Conservation (phyloP, 225 moss, liverwort and hornwort species). For the Straminergon stramineum region DNA sequence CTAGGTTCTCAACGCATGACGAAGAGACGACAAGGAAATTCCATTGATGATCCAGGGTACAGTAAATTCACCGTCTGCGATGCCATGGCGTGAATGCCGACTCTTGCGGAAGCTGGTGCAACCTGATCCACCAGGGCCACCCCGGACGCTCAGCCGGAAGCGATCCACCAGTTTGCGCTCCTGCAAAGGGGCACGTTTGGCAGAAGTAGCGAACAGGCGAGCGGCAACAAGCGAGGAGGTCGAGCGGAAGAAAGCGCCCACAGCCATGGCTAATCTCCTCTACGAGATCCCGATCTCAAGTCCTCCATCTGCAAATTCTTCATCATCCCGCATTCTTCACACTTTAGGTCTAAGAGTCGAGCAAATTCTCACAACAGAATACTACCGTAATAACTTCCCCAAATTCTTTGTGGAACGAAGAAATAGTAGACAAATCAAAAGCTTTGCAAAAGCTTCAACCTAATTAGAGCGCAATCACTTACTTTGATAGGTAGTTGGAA, state of each 20-base stretch:
- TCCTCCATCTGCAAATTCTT: not conserved
- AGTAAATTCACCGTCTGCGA: slow-evolving; percentile 50
- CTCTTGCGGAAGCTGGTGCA: slow-evolving; percentile 95
- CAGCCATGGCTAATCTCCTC: slow-evolving; percentile 1
- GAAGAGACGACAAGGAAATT: not conserved
- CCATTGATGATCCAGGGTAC: not conserved
- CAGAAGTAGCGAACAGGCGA: slow-evolving; percentile 20
- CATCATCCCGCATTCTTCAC: not conserved
- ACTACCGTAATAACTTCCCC: not conserved
- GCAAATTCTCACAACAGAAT: not conserved
- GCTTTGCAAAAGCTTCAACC: not conserved
- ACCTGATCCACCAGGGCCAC: slow-evolving; percentile 84
- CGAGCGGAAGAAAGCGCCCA: slow-evolving; percentile 11
- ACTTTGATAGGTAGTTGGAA: not conserved
- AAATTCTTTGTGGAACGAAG: not conserved
- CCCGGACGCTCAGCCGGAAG: slow-evolving; percentile 70
- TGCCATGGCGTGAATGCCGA: slow-evolving; percentile 69
- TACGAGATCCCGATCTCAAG: not conserved
- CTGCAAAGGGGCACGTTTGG: slow-evolving; percentile 53
- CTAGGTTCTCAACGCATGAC: not conserved
- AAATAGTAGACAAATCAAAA: not conserved
- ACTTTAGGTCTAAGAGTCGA: not conserved
- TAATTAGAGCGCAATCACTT: not conserved
- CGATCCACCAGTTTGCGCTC: slow-evolving; percentile 90
- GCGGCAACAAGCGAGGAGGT: slow-evolving; percentile 13